These are phyloP conservation scores for Lasiosphaeria ovina DNA, from an alignment of 495 filamentous ascomycete genomes.

Conservation along the genomic window DNA sequence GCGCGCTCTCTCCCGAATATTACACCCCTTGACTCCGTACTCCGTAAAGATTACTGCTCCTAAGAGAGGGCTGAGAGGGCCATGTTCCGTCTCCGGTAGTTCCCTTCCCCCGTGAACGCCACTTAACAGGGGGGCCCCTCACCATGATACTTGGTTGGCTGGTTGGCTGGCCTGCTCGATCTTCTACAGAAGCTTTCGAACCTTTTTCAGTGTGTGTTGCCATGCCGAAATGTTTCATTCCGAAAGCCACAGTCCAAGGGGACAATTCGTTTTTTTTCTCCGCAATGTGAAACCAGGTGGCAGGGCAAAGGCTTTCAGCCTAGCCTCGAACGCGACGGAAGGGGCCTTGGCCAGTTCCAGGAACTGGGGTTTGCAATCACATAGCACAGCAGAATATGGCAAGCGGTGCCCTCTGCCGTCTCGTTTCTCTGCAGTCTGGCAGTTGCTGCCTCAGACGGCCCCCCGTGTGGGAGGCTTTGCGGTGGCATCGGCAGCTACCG, in stretches of 20 bases:
- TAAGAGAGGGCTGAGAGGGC: background rate
- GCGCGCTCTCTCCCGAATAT: too few species aligned
- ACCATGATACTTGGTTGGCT: background rate
- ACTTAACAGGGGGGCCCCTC: slow-evolving; percentile 18
- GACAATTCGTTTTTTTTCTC: slow-evolving; percentile 1
- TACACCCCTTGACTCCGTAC: too few species aligned
- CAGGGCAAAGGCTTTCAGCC: slow-evolving; percentile 21
- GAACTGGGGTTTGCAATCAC: slow-evolving; percentile 21
- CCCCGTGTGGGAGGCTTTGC: background rate
- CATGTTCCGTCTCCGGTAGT: background rate
- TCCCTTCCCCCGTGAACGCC: slow-evolving; percentile 21
- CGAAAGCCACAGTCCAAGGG: background rate
- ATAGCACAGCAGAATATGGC: background rate
- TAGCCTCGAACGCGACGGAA: slow-evolving; percentile 24
- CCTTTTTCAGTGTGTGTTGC: background rate
- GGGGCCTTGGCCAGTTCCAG: slow-evolving; percentile 22
- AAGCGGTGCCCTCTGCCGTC: slow-evolving; percentile 15
- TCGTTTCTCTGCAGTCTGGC: slow-evolving; percentile 17
- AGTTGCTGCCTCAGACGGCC: background rate
- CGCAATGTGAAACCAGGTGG: slow-evolving; percentile 21
- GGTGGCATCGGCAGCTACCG: slow-evolving; percentile 31
- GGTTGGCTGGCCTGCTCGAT: background rate
- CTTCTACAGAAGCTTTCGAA: slow-evolving; percentile 14
- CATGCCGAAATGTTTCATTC: slow-evolving; percentile 23
- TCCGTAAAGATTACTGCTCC: background rate